A percentile compares a stretch with the other conserved stretches of the same genome.
Conservation (phyloP, 192 early-diverging fungal species). For the Radiomyces spectabilis region DNA sequence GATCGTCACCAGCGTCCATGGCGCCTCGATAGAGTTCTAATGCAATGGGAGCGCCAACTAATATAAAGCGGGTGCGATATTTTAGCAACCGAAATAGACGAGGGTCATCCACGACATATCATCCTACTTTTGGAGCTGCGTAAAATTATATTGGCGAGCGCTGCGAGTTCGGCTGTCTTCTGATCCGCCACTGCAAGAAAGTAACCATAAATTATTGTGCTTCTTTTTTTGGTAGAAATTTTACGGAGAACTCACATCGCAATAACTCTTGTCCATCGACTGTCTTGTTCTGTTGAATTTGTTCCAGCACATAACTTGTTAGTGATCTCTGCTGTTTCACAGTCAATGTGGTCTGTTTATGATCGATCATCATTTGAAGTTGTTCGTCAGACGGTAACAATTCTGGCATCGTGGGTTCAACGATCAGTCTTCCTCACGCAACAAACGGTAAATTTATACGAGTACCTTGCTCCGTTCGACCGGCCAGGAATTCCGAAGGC, state of each 20-base stretch:
- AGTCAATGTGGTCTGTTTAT: background rate
- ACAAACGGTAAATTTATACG: too few relatives aligned
- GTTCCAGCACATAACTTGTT: background rate
- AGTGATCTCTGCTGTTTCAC: conserved; percentile 14
- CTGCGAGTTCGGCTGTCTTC: conserved; percentile 9
- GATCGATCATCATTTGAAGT: conserved; percentile 1
- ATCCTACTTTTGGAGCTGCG: conserved; percentile 12
- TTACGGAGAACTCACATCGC: conserved; percentile 2
- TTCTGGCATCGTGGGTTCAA: too few relatives aligned
- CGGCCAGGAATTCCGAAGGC: too few relatives aligned
- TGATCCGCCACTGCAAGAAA: conserved; percentile 7
- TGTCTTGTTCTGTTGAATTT: background rate
- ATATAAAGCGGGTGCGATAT: background rate
- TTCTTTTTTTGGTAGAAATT: background rate
- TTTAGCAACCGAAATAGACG: background rate
- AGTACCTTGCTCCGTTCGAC: too few relatives aligned
- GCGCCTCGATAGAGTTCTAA: conserved; percentile 29
- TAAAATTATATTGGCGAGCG: conserved; percentile 11
- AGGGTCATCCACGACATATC: background rate
- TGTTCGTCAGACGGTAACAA: conserved; percentile 10
- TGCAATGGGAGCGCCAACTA: conserved; percentile 32
- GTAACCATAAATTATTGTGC: background rate
- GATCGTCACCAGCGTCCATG: conserved; percentile 32
- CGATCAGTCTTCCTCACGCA: too few relatives aligned
- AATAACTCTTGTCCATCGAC: background rate